Conservation (phyloP, 768 basidiomycete genomes). For the Leccinum obscurum region DNA sequence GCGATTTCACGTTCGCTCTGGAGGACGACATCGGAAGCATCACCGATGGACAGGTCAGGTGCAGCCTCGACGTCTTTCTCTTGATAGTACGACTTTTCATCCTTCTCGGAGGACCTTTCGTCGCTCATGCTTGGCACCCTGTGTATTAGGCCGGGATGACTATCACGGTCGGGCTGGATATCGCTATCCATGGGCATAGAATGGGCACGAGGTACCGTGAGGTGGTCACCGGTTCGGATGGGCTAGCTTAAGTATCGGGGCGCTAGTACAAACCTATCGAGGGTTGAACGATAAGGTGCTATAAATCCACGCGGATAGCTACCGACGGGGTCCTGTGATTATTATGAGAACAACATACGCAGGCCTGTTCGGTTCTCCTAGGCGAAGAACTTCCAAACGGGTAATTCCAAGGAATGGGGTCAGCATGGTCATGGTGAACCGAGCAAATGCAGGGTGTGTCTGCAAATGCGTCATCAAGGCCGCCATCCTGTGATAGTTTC, state of each 20-base stretch:
- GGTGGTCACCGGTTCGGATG: not conserved
- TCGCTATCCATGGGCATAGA: constrained; percentile 7
- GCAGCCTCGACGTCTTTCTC: constrained; percentile 35
- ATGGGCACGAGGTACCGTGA: not conserved
- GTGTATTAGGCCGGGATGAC: not conserved
- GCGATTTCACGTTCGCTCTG: constrained; percentile 46
- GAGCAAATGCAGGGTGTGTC: not conserved
- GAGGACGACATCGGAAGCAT: constrained; percentile 26
- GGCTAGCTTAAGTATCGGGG: constrained; percentile 4
- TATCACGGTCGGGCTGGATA: not conserved
- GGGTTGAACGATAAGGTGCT: not conserved
- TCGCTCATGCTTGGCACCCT: not conserved
- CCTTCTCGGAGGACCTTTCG: constrained; percentile 9
- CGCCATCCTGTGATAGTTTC: not conserved
- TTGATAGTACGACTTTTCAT: constrained; percentile 17
- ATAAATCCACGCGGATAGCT: not conserved
- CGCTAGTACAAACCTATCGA: not conserved
- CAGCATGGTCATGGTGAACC: not conserved
- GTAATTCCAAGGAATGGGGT: not conserved
- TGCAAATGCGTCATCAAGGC: not conserved
- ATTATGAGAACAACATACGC: not conserved
- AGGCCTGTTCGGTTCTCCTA: not conserved
- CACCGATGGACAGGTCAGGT: constrained; percentile 4
- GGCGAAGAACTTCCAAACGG: not conserved
- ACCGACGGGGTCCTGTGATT: not conserved